These are phyloP conservation scores for Aeschynomene evenia DNA, from an alignment of 306 rosid genomes.

Conservation along the genomic window DNA sequence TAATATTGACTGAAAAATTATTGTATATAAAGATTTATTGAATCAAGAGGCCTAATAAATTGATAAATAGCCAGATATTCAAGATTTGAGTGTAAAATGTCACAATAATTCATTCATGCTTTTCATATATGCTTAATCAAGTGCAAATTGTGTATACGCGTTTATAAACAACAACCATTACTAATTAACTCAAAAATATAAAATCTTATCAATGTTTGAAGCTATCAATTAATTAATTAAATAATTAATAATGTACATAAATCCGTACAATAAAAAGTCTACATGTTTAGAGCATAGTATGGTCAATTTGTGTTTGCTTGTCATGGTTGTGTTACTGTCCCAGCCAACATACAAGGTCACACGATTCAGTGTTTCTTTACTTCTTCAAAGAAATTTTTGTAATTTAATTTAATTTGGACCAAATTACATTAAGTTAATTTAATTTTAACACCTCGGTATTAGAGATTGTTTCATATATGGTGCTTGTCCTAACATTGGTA, in stretches of 20 bases:
- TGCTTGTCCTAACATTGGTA: background rate
- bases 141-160: background rate
- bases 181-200: too few relatives aligned
- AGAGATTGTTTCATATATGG: background rate
- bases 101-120: background rate
- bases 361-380: too few relatives aligned
- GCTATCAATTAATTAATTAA: too few relatives aligned
- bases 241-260: background rate
- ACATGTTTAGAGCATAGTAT: background rate
- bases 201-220: background rate
- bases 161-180: background rate
- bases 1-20: too few relatives aligned
- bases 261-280: background rate
- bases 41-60: too few relatives aligned
- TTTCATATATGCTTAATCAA: too few relatives aligned
- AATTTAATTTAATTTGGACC: background rate
- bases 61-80: too few relatives aligned
- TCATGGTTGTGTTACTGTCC: background rate
- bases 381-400: too few relatives aligned
- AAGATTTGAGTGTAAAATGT: background rate
- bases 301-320: background rate
- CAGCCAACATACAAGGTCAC: slow-evolving; percentile 27
- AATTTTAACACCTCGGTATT: background rate
- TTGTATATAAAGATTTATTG: too few relatives aligned
- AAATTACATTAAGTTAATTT: background rate